Evolutionary conservation across 306 rosid genomes (phyloP).

Genomic region (Cicer cuneatum): DNA sequence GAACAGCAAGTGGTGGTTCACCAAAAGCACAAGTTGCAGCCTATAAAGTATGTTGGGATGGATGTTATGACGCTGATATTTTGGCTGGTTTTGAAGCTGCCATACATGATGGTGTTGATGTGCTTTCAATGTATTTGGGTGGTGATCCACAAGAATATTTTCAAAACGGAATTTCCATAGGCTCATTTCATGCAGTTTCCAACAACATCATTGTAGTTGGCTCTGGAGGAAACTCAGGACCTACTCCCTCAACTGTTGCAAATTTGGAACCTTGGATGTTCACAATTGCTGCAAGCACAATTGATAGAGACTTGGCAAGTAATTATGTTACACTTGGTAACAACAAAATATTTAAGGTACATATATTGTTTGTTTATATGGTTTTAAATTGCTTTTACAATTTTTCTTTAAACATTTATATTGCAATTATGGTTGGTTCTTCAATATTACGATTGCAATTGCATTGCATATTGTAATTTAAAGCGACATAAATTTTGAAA

Average conservation of each 20-base stretch:
- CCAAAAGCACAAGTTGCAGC: conserved; percentile 79
- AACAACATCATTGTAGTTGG: conserved; percentile 54
- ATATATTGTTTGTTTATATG: background rate
- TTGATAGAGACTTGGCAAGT: conserved; percentile 53
- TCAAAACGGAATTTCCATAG: conserved; percentile 42
- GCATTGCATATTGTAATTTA: too few species aligned
- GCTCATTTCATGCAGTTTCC: conserved; percentile 65
- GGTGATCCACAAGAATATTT: background rate
- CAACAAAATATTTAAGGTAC: conserved; percentile 50
- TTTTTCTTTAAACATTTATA: too few species aligned
- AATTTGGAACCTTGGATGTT: conserved; percentile 64
- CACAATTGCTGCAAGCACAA: conserved; percentile 78
- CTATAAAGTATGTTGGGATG: conserved; percentile 76
- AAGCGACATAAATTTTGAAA: too few species aligned
- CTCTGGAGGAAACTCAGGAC: conserved; percentile 69
- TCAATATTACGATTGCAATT: too few species aligned
- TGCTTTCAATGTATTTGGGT: conserved; percentile 63
- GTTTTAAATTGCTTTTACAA: too few species aligned
- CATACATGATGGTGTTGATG: conserved; percentile 78
- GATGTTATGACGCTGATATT: conserved; percentile 69
- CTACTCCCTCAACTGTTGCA: background rate
- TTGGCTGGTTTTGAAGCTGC: conserved; percentile 80
- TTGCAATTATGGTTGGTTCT: too few species aligned
- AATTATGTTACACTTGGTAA: conserved; percentile 56
- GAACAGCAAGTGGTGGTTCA: conserved; percentile 89